Evolutionary conservation across 306 rosid genomes (phyloP).

Genomic region (Glycine latifolia): DNA sequence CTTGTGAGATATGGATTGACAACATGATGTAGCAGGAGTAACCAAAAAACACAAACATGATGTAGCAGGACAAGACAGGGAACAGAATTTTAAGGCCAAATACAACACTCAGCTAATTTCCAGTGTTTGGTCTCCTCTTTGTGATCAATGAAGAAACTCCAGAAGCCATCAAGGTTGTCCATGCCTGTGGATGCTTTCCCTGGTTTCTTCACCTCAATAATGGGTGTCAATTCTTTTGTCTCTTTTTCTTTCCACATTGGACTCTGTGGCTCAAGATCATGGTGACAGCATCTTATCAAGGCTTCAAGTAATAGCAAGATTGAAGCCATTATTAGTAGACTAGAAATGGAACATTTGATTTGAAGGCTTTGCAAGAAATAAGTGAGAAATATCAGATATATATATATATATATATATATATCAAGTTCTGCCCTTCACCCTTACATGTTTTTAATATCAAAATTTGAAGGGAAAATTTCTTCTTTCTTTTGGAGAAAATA

Average conservation of each 20-base stretch:
- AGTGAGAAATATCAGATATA: neutral
- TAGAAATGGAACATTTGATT: constrained; percentile 16
- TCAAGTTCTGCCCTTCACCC: constrained; percentile 9
- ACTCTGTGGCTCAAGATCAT: constrained; percentile 29
- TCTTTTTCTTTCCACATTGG: constrained; percentile 7
- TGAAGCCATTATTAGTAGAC: constrained; percentile 57
- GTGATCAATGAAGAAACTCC: constrained; percentile 11
- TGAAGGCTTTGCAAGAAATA: constrained; percentile 7
- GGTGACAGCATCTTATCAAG: constrained; percentile 37
- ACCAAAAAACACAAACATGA: neutral
- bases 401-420: constrained; percentile 12
- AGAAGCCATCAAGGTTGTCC: constrained; percentile 41
- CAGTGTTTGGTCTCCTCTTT: constrained; percentile 46
- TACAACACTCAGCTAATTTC: constrained; percentile 45
- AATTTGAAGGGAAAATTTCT: neutral
- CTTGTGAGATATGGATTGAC: constrained; percentile 7
- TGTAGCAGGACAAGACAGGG: neutral
- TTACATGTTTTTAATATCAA: neutral
- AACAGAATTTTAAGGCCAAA: constrained; percentile 46
- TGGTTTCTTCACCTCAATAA: constrained; percentile 24
- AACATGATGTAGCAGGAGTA: neutral
- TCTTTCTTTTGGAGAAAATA: neutral
- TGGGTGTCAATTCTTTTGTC: neutral
- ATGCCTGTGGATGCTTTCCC: constrained; percentile 29
- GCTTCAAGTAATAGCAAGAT: constrained; percentile 56